Evolutionary conservation across 2,329 filamentous ascomycete species (phyloP).

Genomic region (Peltaster fructicola): DNA sequence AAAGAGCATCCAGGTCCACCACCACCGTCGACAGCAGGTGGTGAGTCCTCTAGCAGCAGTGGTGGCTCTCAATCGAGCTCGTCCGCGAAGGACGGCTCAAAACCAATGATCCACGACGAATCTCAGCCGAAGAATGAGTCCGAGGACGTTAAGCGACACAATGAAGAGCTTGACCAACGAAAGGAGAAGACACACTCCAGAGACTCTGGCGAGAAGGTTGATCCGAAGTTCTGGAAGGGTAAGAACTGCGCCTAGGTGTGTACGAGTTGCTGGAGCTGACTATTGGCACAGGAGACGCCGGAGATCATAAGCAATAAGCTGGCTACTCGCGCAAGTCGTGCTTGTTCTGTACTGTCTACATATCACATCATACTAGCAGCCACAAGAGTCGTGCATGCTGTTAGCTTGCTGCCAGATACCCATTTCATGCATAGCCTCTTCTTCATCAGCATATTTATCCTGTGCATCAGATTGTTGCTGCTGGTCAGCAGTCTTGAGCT

Average conservation of each 20-base stretch:
- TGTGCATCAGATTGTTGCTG: not conserved
- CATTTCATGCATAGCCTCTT: constrained; percentile 44
- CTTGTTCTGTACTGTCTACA: no score
- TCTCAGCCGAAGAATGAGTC: constrained; percentile 18
- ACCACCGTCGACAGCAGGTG: constrained; percentile 21
- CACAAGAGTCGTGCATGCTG: not conserved
- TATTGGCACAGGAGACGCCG: no score
- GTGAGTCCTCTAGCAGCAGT: constrained; percentile 14
- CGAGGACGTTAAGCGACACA: constrained; percentile 25
- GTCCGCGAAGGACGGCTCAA: constrained; percentile 17
- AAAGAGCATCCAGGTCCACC: constrained; percentile 29
- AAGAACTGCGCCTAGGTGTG: constrained; percentile 5
- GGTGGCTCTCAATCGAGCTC: constrained; percentile 3
- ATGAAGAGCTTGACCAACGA: constrained; percentile 24
- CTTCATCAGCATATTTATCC: constrained; percentile 39
- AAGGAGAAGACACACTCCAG: constrained; percentile 24
- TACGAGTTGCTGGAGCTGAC: not conserved
- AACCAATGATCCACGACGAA: constrained; percentile 26
- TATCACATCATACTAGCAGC: no score
- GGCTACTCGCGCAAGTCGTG: no score
- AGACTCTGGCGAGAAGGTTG: constrained; percentile 22
- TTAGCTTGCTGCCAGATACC: constrained; percentile 2
- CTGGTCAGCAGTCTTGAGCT: constrained; percentile 4
- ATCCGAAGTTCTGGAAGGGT: constrained; percentile 21
- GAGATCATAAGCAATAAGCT: no score